Evolutionary conservation across 75 land plant genomes (phyloP), one percentile per base, ranked within the genome.

Genomic region (Pinus tabuliformis): DNA sequence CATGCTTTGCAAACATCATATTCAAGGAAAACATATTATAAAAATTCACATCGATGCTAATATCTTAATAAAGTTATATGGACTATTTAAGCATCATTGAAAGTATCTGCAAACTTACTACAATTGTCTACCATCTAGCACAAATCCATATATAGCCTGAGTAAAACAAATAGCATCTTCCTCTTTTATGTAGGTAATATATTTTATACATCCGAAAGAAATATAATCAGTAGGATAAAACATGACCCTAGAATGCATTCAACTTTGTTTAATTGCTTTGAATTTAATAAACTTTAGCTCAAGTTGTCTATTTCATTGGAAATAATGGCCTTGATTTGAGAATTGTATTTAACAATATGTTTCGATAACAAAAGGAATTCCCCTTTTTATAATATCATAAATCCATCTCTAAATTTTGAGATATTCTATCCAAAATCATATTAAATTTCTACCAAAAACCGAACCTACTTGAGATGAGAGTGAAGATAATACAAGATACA

Each of bases 141-240:
- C 62, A 76, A 82, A 94, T 28, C 88, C 90, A 81, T 94, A 87
- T 33, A 94, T 87, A 74, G 92, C 81, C 36, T 88, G 93, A 73
- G 91, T 94, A 76, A 94, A 94, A 60, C 93, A 83, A 64, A 88
- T 52, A 13, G 96, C 94, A 74, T 94, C 96, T 73, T 94, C 96
- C 61, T 94, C 96, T 77, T 84, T 91, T 21, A 85, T 75, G 78
- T 89, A 91, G 52, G 96, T 94, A 49, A 91, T 88, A 86, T 94
- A 94, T 79, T 94, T 94, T 82, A 76, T 24, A 73, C 26, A 73
- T 15, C 26, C 42, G 18, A 77, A 56, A 56, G 15, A 39, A 24
- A 24, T n/a, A 42, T 11, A 49, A 49, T 49, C 12, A 33, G 6
- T 36, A 17, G 37, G 20, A 64, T 64, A 30, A 36, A 36, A 64